phyloP scores from a whole-genome alignment of 2,329 filamentous ascomycete species.

The Claviceps sorghi region DNA sequence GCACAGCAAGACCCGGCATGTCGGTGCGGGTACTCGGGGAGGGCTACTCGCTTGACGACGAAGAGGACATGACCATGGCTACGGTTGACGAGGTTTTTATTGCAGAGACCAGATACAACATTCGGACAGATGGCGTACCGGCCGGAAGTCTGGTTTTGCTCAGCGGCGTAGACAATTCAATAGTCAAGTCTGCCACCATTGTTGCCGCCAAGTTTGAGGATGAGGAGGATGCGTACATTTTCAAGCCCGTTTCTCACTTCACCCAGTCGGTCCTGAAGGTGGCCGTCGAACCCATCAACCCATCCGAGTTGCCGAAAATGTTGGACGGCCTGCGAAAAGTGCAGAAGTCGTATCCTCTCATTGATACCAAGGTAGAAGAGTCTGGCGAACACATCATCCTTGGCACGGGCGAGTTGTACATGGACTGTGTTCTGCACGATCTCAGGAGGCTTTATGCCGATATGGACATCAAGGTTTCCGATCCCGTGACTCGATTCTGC shows the following conservation, averaged over 20 bases:
- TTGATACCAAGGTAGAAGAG: conserved; percentile 95
- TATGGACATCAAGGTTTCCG: conserved; percentile 98
- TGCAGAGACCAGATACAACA: conserved; percentile 82
- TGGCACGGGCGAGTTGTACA: conserved; percentile 95
- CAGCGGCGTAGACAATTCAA: conserved; percentile 88
- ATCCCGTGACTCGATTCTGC: conserved; percentile 93
- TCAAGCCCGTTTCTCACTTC: conserved; percentile 83
- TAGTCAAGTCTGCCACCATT: conserved; percentile 91
- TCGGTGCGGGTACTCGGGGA: conserved; percentile 87
- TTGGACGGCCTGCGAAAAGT: conserved; percentile 89
- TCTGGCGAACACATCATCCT: conserved; percentile 92
- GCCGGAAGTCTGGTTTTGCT: conserved; percentile 91
- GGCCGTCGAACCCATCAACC: conserved; percentile 94
- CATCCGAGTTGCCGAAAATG: conserved; percentile 97
- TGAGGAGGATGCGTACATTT: conserved; percentile 88
- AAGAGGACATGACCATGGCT: conserved; percentile 88
- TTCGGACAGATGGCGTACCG: conserved; percentile 79
- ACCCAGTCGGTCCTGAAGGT: conserved; percentile 97
- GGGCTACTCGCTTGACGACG: conserved; percentile 89
- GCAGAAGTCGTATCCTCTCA: conserved; percentile 93
- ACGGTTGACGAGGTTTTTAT: conserved; percentile 81
- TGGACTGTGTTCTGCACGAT: conserved; percentile 97
- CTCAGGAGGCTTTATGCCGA: conserved; percentile 86
- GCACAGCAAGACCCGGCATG: conserved; percentile 67
- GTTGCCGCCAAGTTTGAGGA: conserved; percentile 68